Evolutionary conservation across 2,329 filamentous ascomycete genomes (phyloP).

Genomic region (Beauveria bassiana): DNA sequence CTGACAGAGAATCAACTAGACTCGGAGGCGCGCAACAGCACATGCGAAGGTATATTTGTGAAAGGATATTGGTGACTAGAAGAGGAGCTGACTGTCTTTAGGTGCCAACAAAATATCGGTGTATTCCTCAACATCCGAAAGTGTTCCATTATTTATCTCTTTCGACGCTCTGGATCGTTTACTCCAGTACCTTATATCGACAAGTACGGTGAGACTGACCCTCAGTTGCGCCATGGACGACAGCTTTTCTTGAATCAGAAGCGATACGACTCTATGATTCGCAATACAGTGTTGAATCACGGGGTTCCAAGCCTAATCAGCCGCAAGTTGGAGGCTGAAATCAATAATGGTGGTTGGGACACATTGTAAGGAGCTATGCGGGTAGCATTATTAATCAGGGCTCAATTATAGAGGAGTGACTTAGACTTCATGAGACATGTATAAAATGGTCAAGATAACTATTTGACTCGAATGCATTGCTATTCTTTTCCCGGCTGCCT

Average conservation of each 20-base stretch:
- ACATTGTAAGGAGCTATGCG: conserved; percentile 36
- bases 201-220: conserved; percentile 89
- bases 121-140: conserved; percentile 95
- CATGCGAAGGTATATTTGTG: conserved; percentile 62
- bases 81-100: conserved; percentile 25
- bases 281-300: conserved; percentile 80
- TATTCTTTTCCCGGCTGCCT: not conserved
- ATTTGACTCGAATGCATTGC: not conserved
- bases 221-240: conserved; percentile 78
- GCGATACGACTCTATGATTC: conserved; percentile 80
- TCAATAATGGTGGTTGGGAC: conserved; percentile 97
- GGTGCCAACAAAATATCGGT: conserved; percentile 84
- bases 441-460: not conserved
- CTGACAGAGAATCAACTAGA: conserved; percentile 35
- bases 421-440: not conserved
- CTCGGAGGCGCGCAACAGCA: conserved; percentile 88
- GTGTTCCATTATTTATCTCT: conserved; percentile 83
- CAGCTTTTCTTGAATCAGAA: conserved; percentile 91
- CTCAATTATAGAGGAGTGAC: not conserved
- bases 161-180: conserved; percentile 75
- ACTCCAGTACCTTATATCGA: conserved; percentile 88
- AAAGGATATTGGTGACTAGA: not conserved
- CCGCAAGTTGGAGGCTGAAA: conserved; percentile 84
- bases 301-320: conserved; percentile 84
- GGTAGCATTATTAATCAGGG: not conserved